Conservation (phyloP, 306 rosid genomes). For the Senna siamea region DNA sequence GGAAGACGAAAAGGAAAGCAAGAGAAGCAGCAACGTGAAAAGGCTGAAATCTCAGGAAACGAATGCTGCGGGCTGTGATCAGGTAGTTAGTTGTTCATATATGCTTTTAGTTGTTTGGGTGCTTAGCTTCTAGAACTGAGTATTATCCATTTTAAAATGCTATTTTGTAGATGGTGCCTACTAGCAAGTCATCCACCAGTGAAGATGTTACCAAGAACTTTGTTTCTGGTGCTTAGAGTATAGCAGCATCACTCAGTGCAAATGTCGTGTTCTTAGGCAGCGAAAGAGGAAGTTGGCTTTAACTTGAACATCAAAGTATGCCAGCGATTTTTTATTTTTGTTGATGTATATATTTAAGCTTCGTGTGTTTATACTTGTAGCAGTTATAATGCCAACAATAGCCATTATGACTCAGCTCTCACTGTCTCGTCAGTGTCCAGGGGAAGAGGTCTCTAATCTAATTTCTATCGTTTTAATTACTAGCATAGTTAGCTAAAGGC, state of each 20-base stretch:
- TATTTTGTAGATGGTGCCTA: conserved; percentile 55
- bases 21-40: conserved; percentile 31
- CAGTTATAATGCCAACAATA: background rate
- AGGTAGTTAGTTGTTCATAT: conserved; percentile 48
- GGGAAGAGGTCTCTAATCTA: background rate
- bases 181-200: conserved; percentile 30
- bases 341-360: background rate
- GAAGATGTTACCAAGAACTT: conserved; percentile 41
- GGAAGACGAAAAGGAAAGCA: conserved; percentile 35
- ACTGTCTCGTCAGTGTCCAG: background rate
- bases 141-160: background rate
- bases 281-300: background rate
- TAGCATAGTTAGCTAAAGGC: background rate
- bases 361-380: background rate
- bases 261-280: background rate
- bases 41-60: conserved; percentile 29
- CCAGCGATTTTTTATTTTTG: background rate
- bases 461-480: background rate
- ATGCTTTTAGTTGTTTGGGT: background rate
- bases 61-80: conserved; percentile 40
- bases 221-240: conserved; percentile 31
- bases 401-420: no score
- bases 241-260: background rate
- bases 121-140: conserved; percentile 4
- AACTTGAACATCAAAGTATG: background rate